Base-by-base conservation (phyloP, 176 grass and related monocot species). In the Alloteropsis semialata region DNA sequence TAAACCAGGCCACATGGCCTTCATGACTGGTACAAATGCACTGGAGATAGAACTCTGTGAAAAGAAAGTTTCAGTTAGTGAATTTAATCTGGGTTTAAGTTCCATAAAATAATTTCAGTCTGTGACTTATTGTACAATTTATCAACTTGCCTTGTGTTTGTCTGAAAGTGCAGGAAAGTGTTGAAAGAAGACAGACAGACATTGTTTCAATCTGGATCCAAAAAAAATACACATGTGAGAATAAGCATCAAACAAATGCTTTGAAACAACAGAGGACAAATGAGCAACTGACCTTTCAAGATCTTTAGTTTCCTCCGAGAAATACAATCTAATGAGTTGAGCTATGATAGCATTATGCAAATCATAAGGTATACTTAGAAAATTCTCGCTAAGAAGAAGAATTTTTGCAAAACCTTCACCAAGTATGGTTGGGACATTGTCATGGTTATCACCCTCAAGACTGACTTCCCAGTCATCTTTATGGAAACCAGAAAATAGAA, bases 331-430 rank as follows among this genome's bases (percentile, higher is more conserved):
- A 39, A 93, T 75, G 57, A 96, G 93, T 66, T 81, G 92, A 63
- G 76, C 59, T 82, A 96, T 85, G 63, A 98, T 92, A 54, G 89
- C 76, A 87, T 85, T 63, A 93, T 85, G 85, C 86, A 93, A 81
- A 42, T 75, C 81, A 16, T 46, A 39, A 43, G 93, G 80, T 90
- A 98, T 83, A 60, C 77, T 93, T 79, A 89, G 66, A 80, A 90
- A 98, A 72, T 90, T 92, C 56, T 87, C 84, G 61, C 91, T 89
- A 5, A 96, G 77, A 69, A 98, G 90, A 92, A 98, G 88, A 79
- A 93, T 74, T 77, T 98, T 98, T 34, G 96, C 96, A 84, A 96
- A 95, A 69, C 96, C 96, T 84, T 98, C 93, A 80, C 89, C 93
- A 61, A 98, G 87, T 75, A 93, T 82, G 68, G 87, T 80, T 49